These are phyloP conservation scores for Salvia sclarea DNA, from an alignment of 305 asterid species.

Conservation along the genomic window DNA sequence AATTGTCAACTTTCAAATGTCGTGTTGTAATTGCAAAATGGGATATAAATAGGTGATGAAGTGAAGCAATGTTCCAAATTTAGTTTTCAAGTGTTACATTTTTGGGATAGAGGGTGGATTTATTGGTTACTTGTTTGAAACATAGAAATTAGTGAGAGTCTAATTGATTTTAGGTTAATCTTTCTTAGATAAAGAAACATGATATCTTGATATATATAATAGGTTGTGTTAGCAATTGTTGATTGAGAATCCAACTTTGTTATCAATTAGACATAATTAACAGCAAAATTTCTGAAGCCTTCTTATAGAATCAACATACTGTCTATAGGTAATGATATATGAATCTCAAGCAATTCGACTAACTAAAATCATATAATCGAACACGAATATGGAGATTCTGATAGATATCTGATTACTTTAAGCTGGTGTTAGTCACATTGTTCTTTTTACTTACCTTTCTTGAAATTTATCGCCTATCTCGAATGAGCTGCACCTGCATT, in stretches of 20 bases:
- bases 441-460: constrained; percentile 3
- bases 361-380: neutral
- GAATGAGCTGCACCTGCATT: neutral
- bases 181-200: neutral
- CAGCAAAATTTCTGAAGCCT: too few relatives aligned
- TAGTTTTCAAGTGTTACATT: neutral
- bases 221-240: neutral
- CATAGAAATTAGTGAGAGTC: neutral
- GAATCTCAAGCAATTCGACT: too few relatives aligned
- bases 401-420: neutral
- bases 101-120: neutral
- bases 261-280: neutral
- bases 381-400: neutral
- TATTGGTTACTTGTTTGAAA: neutral
- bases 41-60: too few relatives aligned
- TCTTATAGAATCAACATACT: too few relatives aligned
- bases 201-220: neutral
- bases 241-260: neutral
- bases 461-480: neutral
- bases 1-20: too few relatives aligned
- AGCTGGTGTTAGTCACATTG: neutral
- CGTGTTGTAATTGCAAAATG: too few relatives aligned
- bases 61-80: too few relatives aligned
- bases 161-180: neutral
- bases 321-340: too few relatives aligned